Evolutionary conservation across 257 asterid genomes (phyloP).

Genomic region (Dorcoceras hygrometricum): DNA sequence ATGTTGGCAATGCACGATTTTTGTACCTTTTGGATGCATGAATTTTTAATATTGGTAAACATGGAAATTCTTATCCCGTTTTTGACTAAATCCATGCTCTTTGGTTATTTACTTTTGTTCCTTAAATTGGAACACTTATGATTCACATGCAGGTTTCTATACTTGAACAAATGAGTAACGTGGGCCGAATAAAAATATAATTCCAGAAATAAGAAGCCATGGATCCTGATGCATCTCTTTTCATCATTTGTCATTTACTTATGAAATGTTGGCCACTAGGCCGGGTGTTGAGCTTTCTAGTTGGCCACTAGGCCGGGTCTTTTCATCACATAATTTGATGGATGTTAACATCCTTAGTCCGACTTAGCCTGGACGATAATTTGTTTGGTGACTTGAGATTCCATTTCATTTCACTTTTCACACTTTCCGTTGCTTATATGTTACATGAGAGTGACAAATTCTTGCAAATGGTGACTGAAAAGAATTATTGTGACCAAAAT

Average conservation of each 20-base stretch:
- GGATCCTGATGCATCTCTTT: background rate
- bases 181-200: too few relatives aligned
- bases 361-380: background rate
- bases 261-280: background rate
- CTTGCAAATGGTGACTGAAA: background rate
- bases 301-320: background rate
- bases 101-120: background rate
- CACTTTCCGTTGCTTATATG: too few relatives aligned
- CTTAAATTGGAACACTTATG: background rate
- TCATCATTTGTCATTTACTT: background rate
- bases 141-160: background rate
- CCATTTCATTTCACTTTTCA: background rate
- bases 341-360: background rate
- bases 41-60: background rate
- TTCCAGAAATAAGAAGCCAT: background rate
- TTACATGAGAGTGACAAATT: background rate
- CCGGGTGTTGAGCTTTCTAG: background rate
- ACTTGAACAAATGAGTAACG: too few relatives aligned
- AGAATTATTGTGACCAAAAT: background rate
- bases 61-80: background rate
- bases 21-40: background rate
- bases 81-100: background rate
- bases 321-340: background rate
- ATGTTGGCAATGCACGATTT: background rate
- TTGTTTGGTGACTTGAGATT: background rate